Evolutionary conservation across 768 basidiomycete genomes (phyloP).

Genomic region (Lactifluus volemus): DNA sequence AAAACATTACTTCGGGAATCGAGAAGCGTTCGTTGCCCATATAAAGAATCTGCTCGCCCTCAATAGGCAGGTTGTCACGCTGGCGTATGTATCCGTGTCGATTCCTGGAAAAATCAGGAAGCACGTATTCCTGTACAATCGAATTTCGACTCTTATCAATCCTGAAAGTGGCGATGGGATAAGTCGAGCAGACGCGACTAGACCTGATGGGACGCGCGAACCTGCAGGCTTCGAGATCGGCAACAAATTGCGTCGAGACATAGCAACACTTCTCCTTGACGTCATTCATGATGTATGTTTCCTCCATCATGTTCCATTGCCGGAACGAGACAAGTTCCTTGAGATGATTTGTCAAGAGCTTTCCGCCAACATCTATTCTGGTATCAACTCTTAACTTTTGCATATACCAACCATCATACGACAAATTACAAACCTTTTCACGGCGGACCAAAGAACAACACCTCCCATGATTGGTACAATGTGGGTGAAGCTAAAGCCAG

Average conservation of each 20-base stretch:
- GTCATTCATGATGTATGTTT: constrained; percentile 88
- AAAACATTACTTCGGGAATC: constrained; percentile 89
- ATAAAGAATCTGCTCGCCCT: constrained; percentile 60
- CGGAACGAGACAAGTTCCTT: constrained; percentile 91
- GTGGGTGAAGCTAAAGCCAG: constrained; percentile 93
- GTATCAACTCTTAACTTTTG: not conserved
- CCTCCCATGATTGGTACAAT: constrained; percentile 76
- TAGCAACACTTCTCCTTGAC: constrained; percentile 90
- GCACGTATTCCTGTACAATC: constrained; percentile 81
- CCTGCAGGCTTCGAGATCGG: constrained; percentile 74
- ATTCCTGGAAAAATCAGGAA: constrained; percentile 77
- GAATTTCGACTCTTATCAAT: constrained; percentile 46
- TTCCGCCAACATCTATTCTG: constrained; percentile 93
- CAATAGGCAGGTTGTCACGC: constrained; percentile 43
- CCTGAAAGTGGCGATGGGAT: constrained; percentile 28
- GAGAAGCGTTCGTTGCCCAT: constrained; percentile 91
- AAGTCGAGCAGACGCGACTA: constrained; percentile 1
- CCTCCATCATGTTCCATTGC: constrained; percentile 98
- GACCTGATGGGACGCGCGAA: constrained; percentile 30
- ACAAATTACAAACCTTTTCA: constrained; percentile 36
- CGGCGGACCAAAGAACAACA: constrained; percentile 67
- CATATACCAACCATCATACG: not conserved
- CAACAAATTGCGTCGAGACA: constrained; percentile 61
- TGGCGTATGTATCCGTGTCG: constrained; percentile 48
- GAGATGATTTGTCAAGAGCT: constrained; percentile 89